These are phyloP conservation scores for Suillus cothurnatus DNA, from an alignment of 768 basidiomycete genomes.

Conservation along the genomic window DNA sequence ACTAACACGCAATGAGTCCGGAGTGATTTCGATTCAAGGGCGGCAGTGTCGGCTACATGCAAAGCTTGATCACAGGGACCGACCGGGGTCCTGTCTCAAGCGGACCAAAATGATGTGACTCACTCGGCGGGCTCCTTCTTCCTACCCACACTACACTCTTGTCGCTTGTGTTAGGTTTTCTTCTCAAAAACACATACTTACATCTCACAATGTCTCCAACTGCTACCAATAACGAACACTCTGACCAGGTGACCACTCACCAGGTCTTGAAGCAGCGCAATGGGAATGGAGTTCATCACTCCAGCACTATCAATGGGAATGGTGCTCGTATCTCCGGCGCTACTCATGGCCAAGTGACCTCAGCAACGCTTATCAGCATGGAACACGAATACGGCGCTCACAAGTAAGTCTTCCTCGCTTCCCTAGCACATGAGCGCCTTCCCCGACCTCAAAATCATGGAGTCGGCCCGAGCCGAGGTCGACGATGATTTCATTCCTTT, in stretches of 20 bases:
- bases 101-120: conserved; percentile 1
- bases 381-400: conserved; percentile 86
- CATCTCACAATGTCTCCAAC: conserved; percentile 25
- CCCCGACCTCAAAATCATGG: conserved; percentile 20
- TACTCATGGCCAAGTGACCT: conserved; percentile 42
- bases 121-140: not conserved
- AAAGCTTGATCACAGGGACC: not conserved
- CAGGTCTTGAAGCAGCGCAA: conserved; percentile 19
- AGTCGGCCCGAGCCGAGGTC: conserved; percentile 17
- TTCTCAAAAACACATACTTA: not conserved
- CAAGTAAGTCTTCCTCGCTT: conserved; percentile 62
- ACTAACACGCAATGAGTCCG: not conserved
- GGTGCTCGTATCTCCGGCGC: not conserved
- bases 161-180: not conserved
- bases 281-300: not conserved
- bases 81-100: conserved; percentile 3
- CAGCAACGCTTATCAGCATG: conserved; percentile 73
- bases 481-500: conserved; percentile 24
- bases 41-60: not conserved
- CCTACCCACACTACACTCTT: not conserved
- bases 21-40: not conserved
- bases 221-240: conserved; percentile 19
- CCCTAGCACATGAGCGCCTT: conserved; percentile 18
- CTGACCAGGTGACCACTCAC: conserved; percentile 9
- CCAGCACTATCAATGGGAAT: conserved; percentile 9